Evolutionary conservation across 495 filamentous ascomycete genomes (phyloP).

Genomic region (Astrothelium subdiscretum): DNA sequence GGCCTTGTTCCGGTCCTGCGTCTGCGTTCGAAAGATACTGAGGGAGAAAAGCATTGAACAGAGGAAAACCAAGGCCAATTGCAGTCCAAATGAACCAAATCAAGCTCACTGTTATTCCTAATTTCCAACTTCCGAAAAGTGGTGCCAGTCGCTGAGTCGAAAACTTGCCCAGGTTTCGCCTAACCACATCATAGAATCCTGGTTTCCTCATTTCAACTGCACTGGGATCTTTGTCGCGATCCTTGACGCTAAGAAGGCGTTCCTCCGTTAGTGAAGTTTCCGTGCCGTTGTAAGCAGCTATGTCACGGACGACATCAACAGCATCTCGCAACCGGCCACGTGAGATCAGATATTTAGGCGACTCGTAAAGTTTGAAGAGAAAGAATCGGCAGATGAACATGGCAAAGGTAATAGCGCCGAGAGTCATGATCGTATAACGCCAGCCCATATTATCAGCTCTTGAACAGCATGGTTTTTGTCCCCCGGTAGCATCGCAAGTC

Average conservation of each 20-base stretch:
- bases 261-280: conserved; percentile 15
- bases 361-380: conserved; percentile 22
- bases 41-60: conserved; percentile 29
- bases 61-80: conserved; percentile 20
- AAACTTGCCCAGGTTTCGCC: conserved; percentile 5
- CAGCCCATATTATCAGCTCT: conserved; percentile 63
- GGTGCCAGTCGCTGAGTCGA: conserved; percentile 15
- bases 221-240: background rate
- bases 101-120: conserved; percentile 12
- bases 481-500: conserved; percentile 27
- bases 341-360: conserved; percentile 19
- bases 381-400: conserved; percentile 22
- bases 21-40: conserved; percentile 39
- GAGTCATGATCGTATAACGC: conserved; percentile 61
- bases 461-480: conserved; percentile 39
- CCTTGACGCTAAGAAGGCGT: background rate
- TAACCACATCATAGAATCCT: background rate
- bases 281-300: conserved; percentile 16
- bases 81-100: conserved; percentile 19
- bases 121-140: conserved; percentile 15
- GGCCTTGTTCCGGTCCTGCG: background rate
- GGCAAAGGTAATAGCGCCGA: conserved; percentile 57
- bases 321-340: conserved; percentile 16
- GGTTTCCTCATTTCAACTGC: background rate
- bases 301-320: conserved; percentile 17